A percentile compares a stretch with the other conserved stretches of the same genome.
Conservation (phyloP, 192 early-diverging fungal species). For the Dissophora ornata region DNA sequence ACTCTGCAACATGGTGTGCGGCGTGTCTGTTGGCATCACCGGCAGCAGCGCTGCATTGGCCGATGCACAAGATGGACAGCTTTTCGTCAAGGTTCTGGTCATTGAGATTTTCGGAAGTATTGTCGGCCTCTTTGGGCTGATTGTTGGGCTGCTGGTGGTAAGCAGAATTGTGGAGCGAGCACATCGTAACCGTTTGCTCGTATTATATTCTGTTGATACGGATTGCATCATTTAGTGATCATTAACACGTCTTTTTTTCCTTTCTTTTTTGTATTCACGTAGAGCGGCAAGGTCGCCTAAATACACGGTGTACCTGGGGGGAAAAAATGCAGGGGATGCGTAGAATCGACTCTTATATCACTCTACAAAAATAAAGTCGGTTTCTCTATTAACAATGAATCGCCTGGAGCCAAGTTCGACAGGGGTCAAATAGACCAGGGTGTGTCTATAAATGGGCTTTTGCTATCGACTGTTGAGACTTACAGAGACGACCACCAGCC, state of each 20-base stretch:
- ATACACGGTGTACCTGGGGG: neutral
- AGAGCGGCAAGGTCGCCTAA: constrained; percentile 33
- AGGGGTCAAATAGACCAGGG: no score
- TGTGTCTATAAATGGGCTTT: no score
- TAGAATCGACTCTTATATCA: neutral
- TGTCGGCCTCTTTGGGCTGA: constrained; percentile 96
- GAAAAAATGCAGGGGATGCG: neutral
- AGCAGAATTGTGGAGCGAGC: neutral
- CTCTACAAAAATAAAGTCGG: neutral
- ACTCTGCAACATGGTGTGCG: constrained; percentile 92
- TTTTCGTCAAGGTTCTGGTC: constrained; percentile 98
- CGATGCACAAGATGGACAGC: constrained; percentile 91
- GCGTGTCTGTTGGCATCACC: constrained; percentile 91
- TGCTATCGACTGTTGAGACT: no score
- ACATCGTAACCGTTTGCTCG: neutral
- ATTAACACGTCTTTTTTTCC: neutral
- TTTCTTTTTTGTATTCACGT: neutral
- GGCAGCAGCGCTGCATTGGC: constrained; percentile 95
- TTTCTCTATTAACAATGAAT: no score
- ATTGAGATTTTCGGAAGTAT: constrained; percentile 98
- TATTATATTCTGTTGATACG: no score
- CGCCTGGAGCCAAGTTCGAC: no score
- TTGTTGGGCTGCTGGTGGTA: constrained; percentile 90
- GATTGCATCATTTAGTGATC: neutral
- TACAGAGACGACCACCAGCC: no score